phyloP scores from a whole-genome alignment of 2,329 filamentous ascomycete genomes.

The Periconia macrospinosa region DNA sequence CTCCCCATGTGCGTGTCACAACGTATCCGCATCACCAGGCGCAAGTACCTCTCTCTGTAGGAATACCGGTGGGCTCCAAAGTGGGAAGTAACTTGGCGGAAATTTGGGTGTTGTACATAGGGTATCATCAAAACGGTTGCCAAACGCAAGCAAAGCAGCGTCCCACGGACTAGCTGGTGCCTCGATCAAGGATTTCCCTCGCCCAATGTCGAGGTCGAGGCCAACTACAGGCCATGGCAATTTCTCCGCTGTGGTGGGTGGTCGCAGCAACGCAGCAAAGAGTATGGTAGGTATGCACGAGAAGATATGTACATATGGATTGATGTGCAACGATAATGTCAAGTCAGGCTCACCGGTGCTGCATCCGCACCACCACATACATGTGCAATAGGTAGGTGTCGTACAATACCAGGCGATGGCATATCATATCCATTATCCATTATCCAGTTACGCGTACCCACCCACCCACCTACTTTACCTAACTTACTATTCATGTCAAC shows the following conservation, averaged over 20 bases:
- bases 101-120: background rate
- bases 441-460: too few species aligned
- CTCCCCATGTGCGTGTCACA: constrained; percentile 1
- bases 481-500: too few species aligned
- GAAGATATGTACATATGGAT: too few species aligned
- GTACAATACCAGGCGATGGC: too few species aligned
- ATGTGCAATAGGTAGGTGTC: too few species aligned
- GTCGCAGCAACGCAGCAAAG: background rate
- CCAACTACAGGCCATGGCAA: background rate
- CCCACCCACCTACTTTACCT: too few species aligned
- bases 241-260: background rate
- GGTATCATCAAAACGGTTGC: background rate
- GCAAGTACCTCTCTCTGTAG: too few species aligned
- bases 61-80: background rate
- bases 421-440: too few species aligned
- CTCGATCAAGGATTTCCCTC: constrained; percentile 3
- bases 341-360: background rate
- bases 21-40: background rate
- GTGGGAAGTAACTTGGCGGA: background rate
- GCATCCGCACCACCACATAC: too few species aligned
- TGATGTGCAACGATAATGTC: background rate
- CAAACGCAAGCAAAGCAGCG: constrained; percentile 8
- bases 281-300: too few species aligned
- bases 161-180: constrained; percentile 5
- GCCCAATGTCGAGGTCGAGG: constrained; percentile 2